phyloP scores from a whole-genome alignment of 2,329 filamentous ascomycete species.

The Pseudogymnoascus sp. region DNA sequence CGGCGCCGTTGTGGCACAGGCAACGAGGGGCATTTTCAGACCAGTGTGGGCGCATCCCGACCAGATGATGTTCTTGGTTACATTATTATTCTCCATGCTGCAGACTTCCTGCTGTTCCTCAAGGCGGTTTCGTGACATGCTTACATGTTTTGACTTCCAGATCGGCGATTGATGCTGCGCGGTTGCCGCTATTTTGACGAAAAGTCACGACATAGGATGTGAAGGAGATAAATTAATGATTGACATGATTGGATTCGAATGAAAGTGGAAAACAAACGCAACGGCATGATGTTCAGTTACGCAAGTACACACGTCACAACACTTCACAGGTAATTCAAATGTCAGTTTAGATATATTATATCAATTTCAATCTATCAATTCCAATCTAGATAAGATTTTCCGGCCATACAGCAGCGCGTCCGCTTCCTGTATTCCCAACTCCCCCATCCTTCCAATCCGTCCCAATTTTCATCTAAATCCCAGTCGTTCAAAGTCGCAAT shows the following conservation, averaged over 20 bases:
- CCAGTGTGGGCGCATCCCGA: no score
- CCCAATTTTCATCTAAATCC: background rate
- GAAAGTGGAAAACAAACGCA: background rate
- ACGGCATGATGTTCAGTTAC: background rate
- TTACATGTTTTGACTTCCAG: background rate
- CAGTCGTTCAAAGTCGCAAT: background rate
- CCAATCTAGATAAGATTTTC: background rate
- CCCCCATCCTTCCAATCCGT: background rate
- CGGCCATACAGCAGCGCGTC: constrained; percentile 4
- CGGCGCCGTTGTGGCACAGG: background rate
- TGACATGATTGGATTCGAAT: no score
- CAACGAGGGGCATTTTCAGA: background rate
- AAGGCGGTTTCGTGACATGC: no score
- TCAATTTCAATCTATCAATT: background rate
- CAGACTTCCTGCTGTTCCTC: background rate
- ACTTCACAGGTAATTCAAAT: background rate
- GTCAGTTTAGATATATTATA: background rate
- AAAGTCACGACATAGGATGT: background rate
- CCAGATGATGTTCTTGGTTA: background rate
- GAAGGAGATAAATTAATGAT: background rate
- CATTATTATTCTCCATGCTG: background rate
- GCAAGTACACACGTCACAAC: background rate
- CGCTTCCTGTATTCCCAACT: constrained; percentile 6
- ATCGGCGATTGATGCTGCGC: background rate
- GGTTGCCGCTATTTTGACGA: background rate